phyloP scores from a whole-genome alignment of 768 basidiomycete species.

The Russula griseocarnosa region DNA sequence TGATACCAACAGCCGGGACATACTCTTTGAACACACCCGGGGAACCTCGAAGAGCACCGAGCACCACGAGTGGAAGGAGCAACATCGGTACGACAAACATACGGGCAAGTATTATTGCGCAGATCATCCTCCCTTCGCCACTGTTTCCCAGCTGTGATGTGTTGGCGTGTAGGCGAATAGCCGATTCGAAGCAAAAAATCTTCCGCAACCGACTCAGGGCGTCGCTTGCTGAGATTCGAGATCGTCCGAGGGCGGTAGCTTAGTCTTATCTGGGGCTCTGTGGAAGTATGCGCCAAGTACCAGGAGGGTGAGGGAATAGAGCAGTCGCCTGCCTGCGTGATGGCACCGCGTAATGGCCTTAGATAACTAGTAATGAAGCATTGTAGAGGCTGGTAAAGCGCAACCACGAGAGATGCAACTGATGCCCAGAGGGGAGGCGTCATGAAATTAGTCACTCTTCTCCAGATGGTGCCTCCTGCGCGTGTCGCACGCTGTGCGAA shows the following conservation, averaged over 20 bases:
- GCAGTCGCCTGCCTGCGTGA: conserved; percentile 65
- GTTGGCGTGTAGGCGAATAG: conserved; percentile 42
- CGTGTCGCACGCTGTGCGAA: conserved; percentile 32
- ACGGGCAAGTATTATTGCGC: conserved; percentile 73
- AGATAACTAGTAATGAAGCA: conserved; percentile 58
- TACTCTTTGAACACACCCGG: conserved; percentile 71
- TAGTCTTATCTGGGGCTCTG: conserved; percentile 34
- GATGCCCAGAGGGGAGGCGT: conserved; percentile 85
- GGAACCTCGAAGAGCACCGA: conserved; percentile 54
- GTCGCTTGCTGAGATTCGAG: conserved; percentile 29
- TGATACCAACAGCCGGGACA: conserved; percentile 35
- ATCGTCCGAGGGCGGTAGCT: conserved; percentile 35
- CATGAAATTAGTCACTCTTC: conserved; percentile 66
- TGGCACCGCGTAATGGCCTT: conserved; percentile 60
- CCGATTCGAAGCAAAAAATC: conserved; percentile 49
- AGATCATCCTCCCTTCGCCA: conserved; percentile 79
- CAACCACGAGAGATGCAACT: conserved; percentile 67
- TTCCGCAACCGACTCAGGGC: conserved; percentile 43
- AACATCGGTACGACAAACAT: conserved; percentile 84
- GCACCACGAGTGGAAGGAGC: conserved; percentile 69
- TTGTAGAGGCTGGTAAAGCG: conserved; percentile 72
- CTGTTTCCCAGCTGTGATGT: conserved; percentile 31
- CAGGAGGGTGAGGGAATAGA: conserved; percentile 81
- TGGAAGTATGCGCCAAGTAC: conserved; percentile 93
- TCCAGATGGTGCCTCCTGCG: conserved; percentile 34